Evolutionary conservation across 179 eudicot species (phyloP).

Genomic region (Silene noctiflora): DNA sequence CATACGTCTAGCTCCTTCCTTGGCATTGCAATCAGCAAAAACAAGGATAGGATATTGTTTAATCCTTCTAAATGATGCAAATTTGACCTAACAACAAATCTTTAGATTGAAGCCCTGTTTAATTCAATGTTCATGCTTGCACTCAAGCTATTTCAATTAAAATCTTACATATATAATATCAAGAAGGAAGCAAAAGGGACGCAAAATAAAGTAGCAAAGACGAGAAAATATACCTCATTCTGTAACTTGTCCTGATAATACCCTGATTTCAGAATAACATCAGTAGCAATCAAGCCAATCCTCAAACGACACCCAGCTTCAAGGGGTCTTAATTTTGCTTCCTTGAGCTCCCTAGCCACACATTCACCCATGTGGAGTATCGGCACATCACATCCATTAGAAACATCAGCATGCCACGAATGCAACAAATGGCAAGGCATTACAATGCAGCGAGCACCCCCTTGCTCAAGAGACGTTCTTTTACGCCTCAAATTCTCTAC

Average conservation of each 20-base stretch:
- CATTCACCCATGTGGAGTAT: conserved; percentile 72
- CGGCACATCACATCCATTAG: conserved; percentile 50
- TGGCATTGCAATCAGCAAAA: background rate
- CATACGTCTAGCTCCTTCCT: no score
- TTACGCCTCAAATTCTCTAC: conserved; percentile 46
- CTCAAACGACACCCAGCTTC: conserved; percentile 58
- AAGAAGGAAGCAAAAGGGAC: background rate
- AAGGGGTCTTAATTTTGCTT: conserved; percentile 61
- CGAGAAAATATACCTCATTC: conserved; percentile 48
- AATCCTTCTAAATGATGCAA: background rate
- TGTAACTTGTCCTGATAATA: conserved; percentile 58
- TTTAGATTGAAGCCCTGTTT: background rate
- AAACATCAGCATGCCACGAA: conserved; percentile 56
- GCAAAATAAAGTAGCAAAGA: conserved; percentile 8
- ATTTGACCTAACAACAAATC: background rate
- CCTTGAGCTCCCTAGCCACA: conserved; percentile 72
- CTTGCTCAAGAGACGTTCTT: conserved; percentile 56
- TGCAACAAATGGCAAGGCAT: conserved; percentile 73
- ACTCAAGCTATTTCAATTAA: background rate
- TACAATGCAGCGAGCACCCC: conserved; percentile 66
- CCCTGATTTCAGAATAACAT: conserved; percentile 39
- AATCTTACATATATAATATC: background rate
- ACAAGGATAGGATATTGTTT: background rate
- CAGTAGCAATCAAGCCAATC: conserved; percentile 58
- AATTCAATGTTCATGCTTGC: background rate